Base-by-base conservation (phyloP, 148 eudicot species). In the Cornus florida region DNA sequence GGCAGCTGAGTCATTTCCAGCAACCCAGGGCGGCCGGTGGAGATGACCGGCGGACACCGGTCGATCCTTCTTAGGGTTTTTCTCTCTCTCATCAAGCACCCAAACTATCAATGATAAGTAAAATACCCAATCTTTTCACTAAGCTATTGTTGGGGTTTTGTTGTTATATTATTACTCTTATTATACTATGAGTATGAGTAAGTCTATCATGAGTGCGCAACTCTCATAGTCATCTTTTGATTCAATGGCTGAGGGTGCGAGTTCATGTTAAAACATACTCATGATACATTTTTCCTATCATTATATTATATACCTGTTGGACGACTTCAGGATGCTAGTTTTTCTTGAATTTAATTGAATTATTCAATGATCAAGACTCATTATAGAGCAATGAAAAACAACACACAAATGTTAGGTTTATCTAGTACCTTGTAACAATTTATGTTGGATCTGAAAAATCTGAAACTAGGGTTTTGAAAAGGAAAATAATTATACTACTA, bases 31-130 rank as follows among this genome's bases (percentile, higher is more conserved):
- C 89, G 32, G 89, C 90, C 23, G 89, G 85, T 4, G 92, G 89
- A 9, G 94, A 92, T 71, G 92, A 87, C 64, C 82, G 92, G 48
- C 85, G 90, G 39, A 84, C 83, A 35, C 79, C 85, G 56, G 79
- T 88, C 33, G 87, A 86, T 75, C 94, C 94, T 3, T 83, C 91
- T 87, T 91, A 89, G 87, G 83, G 83, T 79, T 85, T 81, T 79
- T 38, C 10, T 9, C 14, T 9, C 14, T 60, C 46, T 68, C 33
- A 74, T 70, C 35, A 20, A 65, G 24, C 72, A 22, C 38, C 24
- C 9, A 19, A 4, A 7, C 72, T 5, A 41, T 19, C 57, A 9
- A 20, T 71, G 14, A 48, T 14, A 72, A 57, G 75, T 48, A 72
- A 72, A 32, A 48, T 72, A 43, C 14, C 12, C 35, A 17, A 17